phyloP scores from a whole-genome alignment of 108 stramenopile species.

The Skeletonema grethae region DNA sequence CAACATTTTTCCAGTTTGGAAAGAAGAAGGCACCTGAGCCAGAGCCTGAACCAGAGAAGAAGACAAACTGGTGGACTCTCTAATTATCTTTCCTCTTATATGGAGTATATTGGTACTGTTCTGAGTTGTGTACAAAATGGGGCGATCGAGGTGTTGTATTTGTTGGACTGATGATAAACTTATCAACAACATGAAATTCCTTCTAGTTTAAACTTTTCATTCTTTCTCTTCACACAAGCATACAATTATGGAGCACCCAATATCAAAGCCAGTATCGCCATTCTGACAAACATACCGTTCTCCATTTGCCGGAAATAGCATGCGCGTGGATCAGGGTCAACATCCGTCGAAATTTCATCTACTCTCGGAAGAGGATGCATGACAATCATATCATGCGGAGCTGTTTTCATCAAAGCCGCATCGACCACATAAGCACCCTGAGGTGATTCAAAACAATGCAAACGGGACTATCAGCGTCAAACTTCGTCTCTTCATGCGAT shows the following conservation, averaged over 20 bases:
- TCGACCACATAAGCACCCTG: conserved; percentile 87
- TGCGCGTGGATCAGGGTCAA: conserved; percentile 95
- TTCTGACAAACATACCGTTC: conserved; percentile 98
- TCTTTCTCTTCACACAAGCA: not conserved
- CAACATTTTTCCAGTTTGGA: conserved; percentile 38
- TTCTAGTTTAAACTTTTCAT: not conserved
- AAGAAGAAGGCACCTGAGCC: conserved; percentile 67
- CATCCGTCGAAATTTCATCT: conserved; percentile 91
- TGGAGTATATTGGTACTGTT: not conserved
- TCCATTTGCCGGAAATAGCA: conserved; percentile 99
- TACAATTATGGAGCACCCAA: conserved; percentile 46
- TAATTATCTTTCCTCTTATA: conserved; percentile 3
- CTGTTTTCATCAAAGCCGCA: conserved; percentile 66
- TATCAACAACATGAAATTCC: conserved; percentile 1
- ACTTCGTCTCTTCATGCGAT: not conserved
- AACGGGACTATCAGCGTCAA: not conserved
- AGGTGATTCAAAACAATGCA: not conserved
- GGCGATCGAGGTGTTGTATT: not conserved
- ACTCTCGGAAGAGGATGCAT: conserved; percentile 95
- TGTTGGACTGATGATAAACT: not conserved
- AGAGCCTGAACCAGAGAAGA: conserved; percentile 53
- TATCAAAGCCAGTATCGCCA: conserved; percentile 92
- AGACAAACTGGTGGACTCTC: conserved; percentile 89
- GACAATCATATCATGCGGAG: conserved; percentile 72
- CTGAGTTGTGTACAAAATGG: conserved; percentile 6